These are phyloP conservation scores for Aspergillus tubingensis DNA, from an alignment of 2,329 filamentous ascomycete genomes.

Conservation along the genomic window DNA sequence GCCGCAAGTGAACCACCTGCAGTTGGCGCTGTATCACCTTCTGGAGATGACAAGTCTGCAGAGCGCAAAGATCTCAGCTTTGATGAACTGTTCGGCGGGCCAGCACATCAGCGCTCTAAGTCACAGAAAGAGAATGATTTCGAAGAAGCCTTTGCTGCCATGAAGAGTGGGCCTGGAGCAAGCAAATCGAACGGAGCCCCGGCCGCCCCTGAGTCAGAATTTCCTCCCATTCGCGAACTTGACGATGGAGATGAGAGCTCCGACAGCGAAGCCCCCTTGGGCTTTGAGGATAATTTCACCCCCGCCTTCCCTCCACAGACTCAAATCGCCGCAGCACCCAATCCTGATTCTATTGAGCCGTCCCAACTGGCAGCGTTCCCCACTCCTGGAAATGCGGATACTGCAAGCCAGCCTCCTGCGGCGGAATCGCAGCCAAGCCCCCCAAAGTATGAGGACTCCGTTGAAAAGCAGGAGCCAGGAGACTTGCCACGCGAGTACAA, in stretches of 20 bases:
- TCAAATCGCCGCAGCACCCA: conserved; percentile 30
- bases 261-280: conserved; percentile 63
- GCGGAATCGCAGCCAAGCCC: conserved; percentile 61
- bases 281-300: conserved; percentile 92
- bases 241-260: conserved; percentile 75
- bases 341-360: conserved; percentile 38
- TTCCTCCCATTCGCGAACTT: conserved; percentile 89
- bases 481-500: conserved; percentile 41
- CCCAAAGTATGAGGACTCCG: conserved; percentile 39
- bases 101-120: conserved; percentile 45
- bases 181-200: conserved; percentile 37
- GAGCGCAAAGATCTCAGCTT: conserved; percentile 44
- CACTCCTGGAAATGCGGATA: conserved; percentile 42
- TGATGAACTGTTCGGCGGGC: conserved; percentile 49
- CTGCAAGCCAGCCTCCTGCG: conserved; percentile 49
- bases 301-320: conserved; percentile 54
- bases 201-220: conserved; percentile 61
- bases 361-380: conserved; percentile 42
- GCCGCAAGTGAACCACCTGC: conserved; percentile 19
- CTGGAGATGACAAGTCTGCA: conserved; percentile 24
- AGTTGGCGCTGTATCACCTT: conserved; percentile 51
- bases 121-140: conserved; percentile 51
- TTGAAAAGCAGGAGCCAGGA: conserved; percentile 26
- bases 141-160: conserved; percentile 49
- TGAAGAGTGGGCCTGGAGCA: conserved; percentile 52